Conservation (phyloP, 352 stramenopile genomes). For the Globisporangium nunn region DNA sequence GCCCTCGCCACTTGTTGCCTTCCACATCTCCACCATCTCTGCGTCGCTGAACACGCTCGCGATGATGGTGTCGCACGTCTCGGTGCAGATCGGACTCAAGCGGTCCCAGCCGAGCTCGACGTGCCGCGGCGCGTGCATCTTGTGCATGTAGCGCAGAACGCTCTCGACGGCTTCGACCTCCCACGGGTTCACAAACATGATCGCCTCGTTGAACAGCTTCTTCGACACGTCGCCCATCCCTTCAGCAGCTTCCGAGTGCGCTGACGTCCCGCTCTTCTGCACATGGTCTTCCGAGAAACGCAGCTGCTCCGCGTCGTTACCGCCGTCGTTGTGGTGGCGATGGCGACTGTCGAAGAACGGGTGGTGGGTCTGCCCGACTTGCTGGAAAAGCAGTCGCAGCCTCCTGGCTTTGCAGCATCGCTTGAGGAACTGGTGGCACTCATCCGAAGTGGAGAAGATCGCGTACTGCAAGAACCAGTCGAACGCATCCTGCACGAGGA, state of each 20-base stretch:
- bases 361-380: constrained; percentile 34
- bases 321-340: background rate
- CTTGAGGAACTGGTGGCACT: constrained; percentile 50
- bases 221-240: constrained; percentile 4
- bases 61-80: constrained; percentile 60
- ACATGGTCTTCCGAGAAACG: background rate
- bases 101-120: constrained; percentile 76
- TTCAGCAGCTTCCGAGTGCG: background rate
- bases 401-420: constrained; percentile 74
- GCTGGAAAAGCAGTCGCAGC: constrained; percentile 55
- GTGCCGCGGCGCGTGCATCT: constrained; percentile 27
- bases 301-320: background rate
- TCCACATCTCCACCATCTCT: constrained; percentile 70
- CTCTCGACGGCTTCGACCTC: constrained; percentile 70
- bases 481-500: constrained; percentile 66
- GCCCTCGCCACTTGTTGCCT: constrained; percentile 51
- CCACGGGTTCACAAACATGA: constrained; percentile 83
- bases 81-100: constrained; percentile 52
- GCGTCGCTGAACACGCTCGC: constrained; percentile 49
- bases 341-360: constrained; percentile 39
- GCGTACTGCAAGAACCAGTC: constrained; percentile 41
- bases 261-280: background rate
- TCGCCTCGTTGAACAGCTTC: constrained; percentile 37
- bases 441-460: constrained; percentile 31
- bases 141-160: constrained; percentile 57